Evolutionary conservation across 1,284 basidiomycete species (phyloP).

Genomic region (Inonotus obliquus): DNA sequence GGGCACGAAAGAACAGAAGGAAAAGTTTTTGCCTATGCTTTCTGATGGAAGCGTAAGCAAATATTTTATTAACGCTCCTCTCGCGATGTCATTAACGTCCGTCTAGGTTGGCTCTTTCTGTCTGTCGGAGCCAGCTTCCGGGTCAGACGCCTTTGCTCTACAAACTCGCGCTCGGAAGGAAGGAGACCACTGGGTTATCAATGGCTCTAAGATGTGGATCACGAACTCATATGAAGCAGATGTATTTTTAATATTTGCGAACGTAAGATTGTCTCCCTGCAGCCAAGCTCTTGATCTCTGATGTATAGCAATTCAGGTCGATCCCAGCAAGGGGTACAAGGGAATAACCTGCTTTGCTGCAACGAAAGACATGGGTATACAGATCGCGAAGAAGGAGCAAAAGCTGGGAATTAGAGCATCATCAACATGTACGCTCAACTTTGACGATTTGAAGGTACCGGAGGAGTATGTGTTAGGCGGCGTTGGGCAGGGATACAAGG

Average conservation of each 20-base stretch:
- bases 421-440: slow-evolving; percentile 95
- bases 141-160: slow-evolving; percentile 95
- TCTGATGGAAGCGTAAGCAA: slow-evolving; percentile 66
- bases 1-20: slow-evolving; percentile 80
- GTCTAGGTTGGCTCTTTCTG: slow-evolving; percentile 91
- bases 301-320: slow-evolving; percentile 43
- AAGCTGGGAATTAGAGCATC: slow-evolving; percentile 97
- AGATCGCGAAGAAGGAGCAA: slow-evolving; percentile 98
- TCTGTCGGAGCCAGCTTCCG: slow-evolving; percentile 88
- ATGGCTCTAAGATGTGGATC: slow-evolving; percentile 99
- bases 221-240: slow-evolving; percentile 97
- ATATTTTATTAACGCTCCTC: neutral
- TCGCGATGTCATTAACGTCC: neutral
- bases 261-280: slow-evolving; percentile 41
- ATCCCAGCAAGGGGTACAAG: slow-evolving; percentile 96
- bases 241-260: slow-evolving; percentile 93
- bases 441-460: slow-evolving; percentile 93
- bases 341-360: slow-evolving; percentile 98
- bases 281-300: neutral
- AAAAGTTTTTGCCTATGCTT: slow-evolving; percentile 86
- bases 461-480: slow-evolving; percentile 92
- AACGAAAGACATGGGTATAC: slow-evolving; percentile 93
- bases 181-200: slow-evolving; percentile 79
- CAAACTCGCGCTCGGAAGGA: slow-evolving; percentile 90
- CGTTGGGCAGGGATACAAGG: slow-evolving; percentile 94